phyloP scores from a whole-genome alignment of 169 alveolate genomes.

The Toxoplasma gondii region DNA sequence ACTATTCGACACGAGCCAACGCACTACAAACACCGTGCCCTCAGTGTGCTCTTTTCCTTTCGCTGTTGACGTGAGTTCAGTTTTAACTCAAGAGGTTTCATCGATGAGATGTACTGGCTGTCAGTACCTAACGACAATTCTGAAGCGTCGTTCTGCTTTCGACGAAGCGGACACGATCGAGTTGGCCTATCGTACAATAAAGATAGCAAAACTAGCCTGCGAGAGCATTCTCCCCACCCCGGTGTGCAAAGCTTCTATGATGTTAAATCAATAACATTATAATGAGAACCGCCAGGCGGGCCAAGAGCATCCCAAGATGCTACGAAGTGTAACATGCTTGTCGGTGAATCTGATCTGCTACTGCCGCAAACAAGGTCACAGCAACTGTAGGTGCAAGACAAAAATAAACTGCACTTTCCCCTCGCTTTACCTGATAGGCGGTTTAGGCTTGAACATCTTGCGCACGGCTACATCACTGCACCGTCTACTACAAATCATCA shows the following conservation, averaged over 20 bases:
- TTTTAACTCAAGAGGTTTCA: not conserved
- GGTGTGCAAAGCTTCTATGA: not conserved
- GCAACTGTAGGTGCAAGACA: not conserved
- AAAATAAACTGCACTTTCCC: not conserved
- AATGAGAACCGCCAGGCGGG: not conserved
- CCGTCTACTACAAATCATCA: not conserved
- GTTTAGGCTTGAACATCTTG: not conserved
- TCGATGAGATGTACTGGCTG: not conserved
- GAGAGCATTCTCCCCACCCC: not conserved
- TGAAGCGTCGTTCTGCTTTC: not conserved
- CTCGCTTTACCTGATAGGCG: too few relatives aligned
- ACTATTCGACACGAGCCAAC: not conserved
- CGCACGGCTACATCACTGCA: not conserved
- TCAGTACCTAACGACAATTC: not conserved
- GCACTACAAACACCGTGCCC: not conserved
- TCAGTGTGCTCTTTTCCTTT: not conserved
- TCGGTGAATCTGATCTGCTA: not conserved
- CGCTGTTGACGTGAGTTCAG: not conserved
- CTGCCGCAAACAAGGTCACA: not conserved
- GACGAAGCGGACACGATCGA: constrained; percentile 32
- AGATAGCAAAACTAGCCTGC: not conserved
- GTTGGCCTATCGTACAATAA: not conserved
- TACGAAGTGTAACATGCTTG: not conserved
- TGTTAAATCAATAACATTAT: not conserved
- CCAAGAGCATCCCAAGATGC: not conserved